Percentiles rank a stretch among this genome's conserved stretches.
phyloP scores from a whole-genome alignment of 345 rosid species.

The Laguncularia racemosa region DNA sequence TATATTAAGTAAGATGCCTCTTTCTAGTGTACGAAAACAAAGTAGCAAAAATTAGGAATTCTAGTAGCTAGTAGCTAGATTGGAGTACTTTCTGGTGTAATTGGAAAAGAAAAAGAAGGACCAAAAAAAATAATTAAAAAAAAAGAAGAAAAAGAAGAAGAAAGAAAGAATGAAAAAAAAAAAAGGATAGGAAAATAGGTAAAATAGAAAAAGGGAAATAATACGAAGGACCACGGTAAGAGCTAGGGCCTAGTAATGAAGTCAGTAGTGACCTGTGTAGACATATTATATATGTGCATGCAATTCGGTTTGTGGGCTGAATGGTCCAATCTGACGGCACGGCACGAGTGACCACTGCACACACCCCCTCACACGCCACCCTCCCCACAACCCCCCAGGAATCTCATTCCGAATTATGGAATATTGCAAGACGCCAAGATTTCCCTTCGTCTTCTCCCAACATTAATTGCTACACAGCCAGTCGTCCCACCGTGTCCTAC shows the following conservation, averaged over 20 bases:
- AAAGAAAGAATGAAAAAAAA: neutral
- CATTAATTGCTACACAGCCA: no score
- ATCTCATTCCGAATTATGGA: slow-evolving; percentile 24
- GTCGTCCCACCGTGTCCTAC: no score
- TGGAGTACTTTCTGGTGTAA: neutral
- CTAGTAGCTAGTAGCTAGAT: neutral
- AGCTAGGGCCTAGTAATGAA: neutral
- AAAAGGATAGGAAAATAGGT: no score
- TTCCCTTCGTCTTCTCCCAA: slow-evolving; percentile 18
- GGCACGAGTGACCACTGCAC: neutral
- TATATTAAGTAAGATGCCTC: no score
- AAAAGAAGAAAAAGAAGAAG: no score
- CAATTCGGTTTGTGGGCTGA: neutral
- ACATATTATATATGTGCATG: neutral
- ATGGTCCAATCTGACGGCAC: slow-evolving; percentile 14
- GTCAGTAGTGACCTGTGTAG: neutral
- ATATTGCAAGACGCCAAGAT: slow-evolving; percentile 5
- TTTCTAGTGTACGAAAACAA: no score
- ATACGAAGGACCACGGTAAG: slow-evolving; percentile 5
- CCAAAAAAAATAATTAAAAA: neutral
- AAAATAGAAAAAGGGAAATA: neutral
- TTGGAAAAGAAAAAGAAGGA: neutral
- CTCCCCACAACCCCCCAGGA: slow-evolving; percentile 8
- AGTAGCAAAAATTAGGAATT: no score
- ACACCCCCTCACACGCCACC: no score